These are phyloP conservation scores for Leccinellum albellum DNA, from an alignment of 768 basidiomycete species.

Conservation along the genomic window DNA sequence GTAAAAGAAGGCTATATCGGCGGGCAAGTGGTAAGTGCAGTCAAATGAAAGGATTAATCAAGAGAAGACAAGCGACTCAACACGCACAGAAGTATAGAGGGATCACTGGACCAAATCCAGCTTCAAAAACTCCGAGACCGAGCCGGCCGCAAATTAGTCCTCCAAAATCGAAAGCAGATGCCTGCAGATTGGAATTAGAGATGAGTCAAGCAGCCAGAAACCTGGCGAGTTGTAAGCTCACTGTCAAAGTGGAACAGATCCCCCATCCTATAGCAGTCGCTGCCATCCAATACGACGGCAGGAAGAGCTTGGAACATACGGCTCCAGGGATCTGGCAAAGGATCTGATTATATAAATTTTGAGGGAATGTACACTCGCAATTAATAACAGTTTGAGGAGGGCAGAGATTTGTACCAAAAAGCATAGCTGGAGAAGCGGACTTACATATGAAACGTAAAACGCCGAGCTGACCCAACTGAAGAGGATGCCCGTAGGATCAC, in stretches of 20 bases:
- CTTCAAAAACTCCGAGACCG: slow-evolving; percentile 72
- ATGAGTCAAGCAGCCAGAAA: slow-evolving; percentile 64
- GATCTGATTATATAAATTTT: slow-evolving; percentile 41
- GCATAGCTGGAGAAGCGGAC: slow-evolving; percentile 8
- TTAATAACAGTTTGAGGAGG: neutral
- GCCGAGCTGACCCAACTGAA: slow-evolving; percentile 75
- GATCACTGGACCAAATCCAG: slow-evolving; percentile 73
- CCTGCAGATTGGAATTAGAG: slow-evolving; percentile 32
- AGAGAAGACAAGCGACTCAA: slow-evolving; percentile 29
- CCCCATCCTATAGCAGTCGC: slow-evolving; percentile 70
- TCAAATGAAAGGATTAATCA: neutral
- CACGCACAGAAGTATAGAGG: slow-evolving; percentile 73
- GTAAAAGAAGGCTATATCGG: slow-evolving; percentile 65
- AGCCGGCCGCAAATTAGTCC: slow-evolving; percentile 58
- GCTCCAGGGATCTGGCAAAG: slow-evolving; percentile 67
- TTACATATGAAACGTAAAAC: slow-evolving; percentile 77
- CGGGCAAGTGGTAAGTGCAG: slow-evolving; percentile 35
- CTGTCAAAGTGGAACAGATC: slow-evolving; percentile 68
- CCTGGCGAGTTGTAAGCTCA: slow-evolving; percentile 55
- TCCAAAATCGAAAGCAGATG: slow-evolving; percentile 56
- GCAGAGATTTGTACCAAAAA: neutral
- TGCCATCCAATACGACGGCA: slow-evolving; percentile 67
- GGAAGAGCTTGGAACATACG: slow-evolving; percentile 61
- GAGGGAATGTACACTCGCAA: slow-evolving; percentile 17
- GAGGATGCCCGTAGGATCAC: slow-evolving; percentile 62